These are phyloP conservation scores for Picea sitchensis DNA, from an alignment of 75 land plant species.

Conservation along the genomic window DNA sequence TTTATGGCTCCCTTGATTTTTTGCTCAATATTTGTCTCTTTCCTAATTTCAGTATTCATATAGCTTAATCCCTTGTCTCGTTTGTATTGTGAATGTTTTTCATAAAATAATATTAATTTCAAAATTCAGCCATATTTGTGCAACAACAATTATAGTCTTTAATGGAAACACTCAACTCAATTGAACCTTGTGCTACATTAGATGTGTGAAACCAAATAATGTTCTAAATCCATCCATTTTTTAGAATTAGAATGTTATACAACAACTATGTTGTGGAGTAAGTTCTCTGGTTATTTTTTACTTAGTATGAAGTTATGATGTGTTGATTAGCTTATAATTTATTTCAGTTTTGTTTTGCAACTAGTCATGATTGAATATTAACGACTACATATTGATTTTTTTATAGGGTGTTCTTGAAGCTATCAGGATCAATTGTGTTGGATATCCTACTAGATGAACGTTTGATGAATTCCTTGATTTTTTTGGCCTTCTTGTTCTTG, in stretches of 20 bases:
- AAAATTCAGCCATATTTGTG: constrained; percentile 5
- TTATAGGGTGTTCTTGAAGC: constrained; percentile 88
- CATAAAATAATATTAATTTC: constrained; percentile 4
- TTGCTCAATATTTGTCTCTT: too few relatives aligned
- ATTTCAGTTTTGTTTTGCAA: background rate
- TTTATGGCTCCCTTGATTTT: background rate
- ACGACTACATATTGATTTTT: background rate
- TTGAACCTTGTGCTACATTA: constrained; percentile 73
- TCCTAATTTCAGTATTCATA: background rate
- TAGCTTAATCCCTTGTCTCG: background rate
- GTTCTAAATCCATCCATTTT: constrained; percentile 76
- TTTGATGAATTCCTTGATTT: constrained; percentile 77
- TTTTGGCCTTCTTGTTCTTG: constrained; percentile 79
- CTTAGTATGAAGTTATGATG: background rate
- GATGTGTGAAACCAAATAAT: constrained; percentile 91
- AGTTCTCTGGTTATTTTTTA: constrained; percentile 11
- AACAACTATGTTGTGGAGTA: constrained; percentile 89
- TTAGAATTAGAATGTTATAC: constrained; percentile 70
- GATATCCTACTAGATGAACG: constrained; percentile 77
- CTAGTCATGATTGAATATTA: constrained; percentile 1
- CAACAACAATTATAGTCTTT: constrained; percentile 80
- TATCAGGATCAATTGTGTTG: constrained; percentile 85
- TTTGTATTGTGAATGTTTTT: background rate
- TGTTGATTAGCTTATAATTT: background rate
- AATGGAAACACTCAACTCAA: constrained; percentile 74